Evolutionary conservation across 1,139 yeast genomes (phyloP).

Genomic region (Pneumocystis sp.): DNA sequence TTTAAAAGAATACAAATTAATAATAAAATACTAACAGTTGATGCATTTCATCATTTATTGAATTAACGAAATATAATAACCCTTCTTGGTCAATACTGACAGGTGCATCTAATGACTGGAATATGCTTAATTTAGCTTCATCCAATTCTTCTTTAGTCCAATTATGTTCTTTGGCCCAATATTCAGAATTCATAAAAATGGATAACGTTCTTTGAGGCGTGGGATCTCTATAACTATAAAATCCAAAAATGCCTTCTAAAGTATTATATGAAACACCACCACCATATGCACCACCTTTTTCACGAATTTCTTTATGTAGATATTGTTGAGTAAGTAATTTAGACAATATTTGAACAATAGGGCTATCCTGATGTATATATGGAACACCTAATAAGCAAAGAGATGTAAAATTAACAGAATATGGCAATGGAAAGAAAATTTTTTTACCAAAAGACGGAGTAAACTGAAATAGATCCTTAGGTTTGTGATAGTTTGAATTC

Average conservation of each 20-base stretch:
- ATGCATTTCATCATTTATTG: conserved; percentile 63
- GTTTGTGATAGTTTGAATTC: not conserved
- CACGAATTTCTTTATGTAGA: conserved; percentile 79
- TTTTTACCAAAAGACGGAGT: conserved; percentile 14
- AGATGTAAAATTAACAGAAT: conserved; percentile 78
- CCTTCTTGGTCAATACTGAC: conserved; percentile 71
- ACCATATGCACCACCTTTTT: conserved; percentile 95
- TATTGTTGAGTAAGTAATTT: conserved; percentile 70
- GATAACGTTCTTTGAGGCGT: conserved; percentile 56
- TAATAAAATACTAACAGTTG: conserved; percentile 36
- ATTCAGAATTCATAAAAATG: conserved; percentile 45
- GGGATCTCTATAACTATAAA: conserved; percentile 89
- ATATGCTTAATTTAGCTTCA: conserved; percentile 78
- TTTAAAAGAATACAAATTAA: conserved; percentile 6
- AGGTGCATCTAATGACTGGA: conserved; percentile 89
- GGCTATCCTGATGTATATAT: conserved; percentile 61
- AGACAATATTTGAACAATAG: conserved; percentile 67
- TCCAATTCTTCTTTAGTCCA: conserved; percentile 52
- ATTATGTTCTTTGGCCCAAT: conserved; percentile 38
- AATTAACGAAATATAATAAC: conserved; percentile 45
- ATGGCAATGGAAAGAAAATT: conserved; percentile 58
- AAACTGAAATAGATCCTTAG: not conserved
- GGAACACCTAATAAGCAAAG: conserved; percentile 52
- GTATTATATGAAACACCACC: conserved; percentile 84
- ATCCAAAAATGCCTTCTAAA: conserved; percentile 63